Evolutionary conservation across 140 eudicot species (phyloP), one percentile per base, ranked within the genome.

Genomic region (Cichorium intybus): DNA sequence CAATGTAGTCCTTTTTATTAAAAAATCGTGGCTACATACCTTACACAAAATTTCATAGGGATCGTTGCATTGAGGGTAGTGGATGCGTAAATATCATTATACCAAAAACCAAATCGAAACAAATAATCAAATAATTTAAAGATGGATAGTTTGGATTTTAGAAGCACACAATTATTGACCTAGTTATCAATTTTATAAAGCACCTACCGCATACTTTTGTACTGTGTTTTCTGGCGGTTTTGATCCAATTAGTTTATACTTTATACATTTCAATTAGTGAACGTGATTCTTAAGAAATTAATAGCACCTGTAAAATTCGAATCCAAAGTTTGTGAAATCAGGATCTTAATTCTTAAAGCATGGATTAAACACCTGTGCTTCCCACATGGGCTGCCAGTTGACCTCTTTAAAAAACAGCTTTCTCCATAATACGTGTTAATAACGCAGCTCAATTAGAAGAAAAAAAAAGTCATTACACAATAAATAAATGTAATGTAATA

Each of bases 311-410:
- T 43, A 43, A 28, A 10, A 43, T 18, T 23, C 16, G 23, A 18
- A 54, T 17, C n/a, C 35, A 66, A 63, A 34, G 29, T 6, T 8
- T 16, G 24, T 57, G 27, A 56, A 49, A 33, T 33, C 23, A 11
- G 24, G 59, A 27, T 61, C 47, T 18, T 17, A 43, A 31, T 64
- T 61, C 47, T 18, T 17, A 43, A 31, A 64, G 34, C 57, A 62
- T 16, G 17, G 24, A 22, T 56, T 64, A 26, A 65, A 57, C 46
- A 26, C 18, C 22, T 45, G 29, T 34, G 10, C 69, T n/a, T n/a
- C n/a, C 27, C 76, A 75, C 63, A 62, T 55, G 76, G 81, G 56
- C 56, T 69, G 77, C 62, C 63, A 48, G 77, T 70, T 76, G 81
- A 76, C 75, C 64, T 53, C 59, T 64, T 35, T 45, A 53, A 26